Evolutionary conservation across 2,329 filamentous ascomycete species (phyloP).

Genomic region (Aureobasidium sp.): DNA sequence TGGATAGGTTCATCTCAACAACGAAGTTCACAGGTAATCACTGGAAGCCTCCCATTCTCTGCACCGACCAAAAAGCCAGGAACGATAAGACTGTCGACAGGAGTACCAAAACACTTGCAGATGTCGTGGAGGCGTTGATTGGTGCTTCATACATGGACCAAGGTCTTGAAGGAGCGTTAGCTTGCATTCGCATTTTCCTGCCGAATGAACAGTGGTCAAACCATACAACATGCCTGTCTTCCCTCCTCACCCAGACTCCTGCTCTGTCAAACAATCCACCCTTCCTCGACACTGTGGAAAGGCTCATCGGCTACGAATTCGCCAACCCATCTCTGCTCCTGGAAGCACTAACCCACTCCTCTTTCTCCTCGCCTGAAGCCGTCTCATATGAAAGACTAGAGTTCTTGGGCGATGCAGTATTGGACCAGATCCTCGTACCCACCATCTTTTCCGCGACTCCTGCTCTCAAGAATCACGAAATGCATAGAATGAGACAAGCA

Average conservation of each 20-base stretch:
- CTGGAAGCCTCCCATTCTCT: constrained; percentile 63
- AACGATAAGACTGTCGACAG: constrained; percentile 36
- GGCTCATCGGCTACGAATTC: constrained; percentile 66
- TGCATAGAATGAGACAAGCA: constrained; percentile 70
- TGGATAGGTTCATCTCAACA: constrained; percentile 68
- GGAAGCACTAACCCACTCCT: constrained; percentile 76
- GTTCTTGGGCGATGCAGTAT: constrained; percentile 77
- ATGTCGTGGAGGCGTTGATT: constrained; percentile 79
- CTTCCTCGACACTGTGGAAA: constrained; percentile 42
- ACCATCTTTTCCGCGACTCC: constrained; percentile 49
- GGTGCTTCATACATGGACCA: constrained; percentile 67
- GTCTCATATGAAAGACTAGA: constrained; percentile 68
- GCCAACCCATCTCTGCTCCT: constrained; percentile 58
- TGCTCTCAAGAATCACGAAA: constrained; percentile 48
- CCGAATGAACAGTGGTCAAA: constrained; percentile 39
- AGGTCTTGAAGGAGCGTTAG: constrained; percentile 54
- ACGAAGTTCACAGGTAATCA: constrained; percentile 59
- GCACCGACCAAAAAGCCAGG: not conserved
- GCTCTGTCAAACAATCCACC: not conserved
- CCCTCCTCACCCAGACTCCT: not conserved
- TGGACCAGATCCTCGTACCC: constrained; percentile 68
- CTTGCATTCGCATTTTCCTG: constrained; percentile 61
- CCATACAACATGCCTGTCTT: not conserved
- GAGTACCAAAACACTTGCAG: constrained; percentile 75
- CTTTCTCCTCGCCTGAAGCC: constrained; percentile 43